A percentile compares a stretch with the other conserved stretches of the same genome.
Conservation (phyloP, 129 eudicot genomes). For the Flaveria trinervia region DNA sequence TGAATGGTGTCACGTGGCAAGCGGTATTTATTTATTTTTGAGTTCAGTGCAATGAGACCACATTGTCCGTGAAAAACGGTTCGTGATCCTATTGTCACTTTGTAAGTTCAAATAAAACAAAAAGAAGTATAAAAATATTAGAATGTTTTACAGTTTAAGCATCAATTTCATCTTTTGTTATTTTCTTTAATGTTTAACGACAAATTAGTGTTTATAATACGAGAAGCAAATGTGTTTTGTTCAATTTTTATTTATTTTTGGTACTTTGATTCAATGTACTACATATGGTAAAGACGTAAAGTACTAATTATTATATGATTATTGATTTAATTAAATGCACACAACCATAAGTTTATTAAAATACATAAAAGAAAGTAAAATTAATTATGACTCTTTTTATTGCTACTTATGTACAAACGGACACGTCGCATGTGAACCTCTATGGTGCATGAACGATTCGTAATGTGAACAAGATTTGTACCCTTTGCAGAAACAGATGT, state of each 20-base stretch:
- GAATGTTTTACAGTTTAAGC: neutral
- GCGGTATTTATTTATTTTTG: neutral
- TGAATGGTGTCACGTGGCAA: constrained; percentile 35
- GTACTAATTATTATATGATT: neutral
- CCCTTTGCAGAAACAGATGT: neutral
- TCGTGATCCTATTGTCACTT: constrained; percentile 14
- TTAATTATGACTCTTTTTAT: neutral
- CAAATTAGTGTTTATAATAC: too few relatives aligned
- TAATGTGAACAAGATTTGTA: constrained; percentile 9
- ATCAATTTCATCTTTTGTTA: too few relatives aligned
- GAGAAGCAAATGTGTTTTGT: too few relatives aligned
- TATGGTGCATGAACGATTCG: constrained; percentile 14
- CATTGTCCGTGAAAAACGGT: constrained; percentile 13
- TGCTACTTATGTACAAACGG: neutral
- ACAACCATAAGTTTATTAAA: constrained; percentile 6
- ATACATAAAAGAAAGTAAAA: constrained; percentile 4
- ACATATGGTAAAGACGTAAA: neutral
- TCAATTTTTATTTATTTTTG: too few relatives aligned
- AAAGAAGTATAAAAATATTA: neutral
- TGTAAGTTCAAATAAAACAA: neutral
- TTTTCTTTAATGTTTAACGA: too few relatives aligned
- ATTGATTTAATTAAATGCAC: neutral
- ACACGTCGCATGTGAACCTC: constrained; percentile 30
- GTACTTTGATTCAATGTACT: too few relatives aligned
- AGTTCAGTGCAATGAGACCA: neutral